Conservation (phyloP, 2,329 filamentous ascomycete genomes). For the Claviceps spartinae region DNA sequence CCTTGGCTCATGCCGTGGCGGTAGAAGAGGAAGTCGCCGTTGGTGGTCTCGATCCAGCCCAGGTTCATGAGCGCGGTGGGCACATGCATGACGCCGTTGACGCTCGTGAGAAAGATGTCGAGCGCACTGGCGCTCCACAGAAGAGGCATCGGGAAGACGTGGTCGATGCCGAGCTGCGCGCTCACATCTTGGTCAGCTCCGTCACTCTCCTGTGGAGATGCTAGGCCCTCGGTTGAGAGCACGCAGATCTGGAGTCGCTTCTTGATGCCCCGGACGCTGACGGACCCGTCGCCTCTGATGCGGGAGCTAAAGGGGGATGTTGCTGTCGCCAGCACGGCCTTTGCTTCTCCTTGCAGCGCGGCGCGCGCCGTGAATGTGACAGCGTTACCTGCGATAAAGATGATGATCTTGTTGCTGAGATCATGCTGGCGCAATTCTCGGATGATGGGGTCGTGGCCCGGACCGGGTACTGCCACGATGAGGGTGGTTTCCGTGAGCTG, state of each 20-base stretch:
- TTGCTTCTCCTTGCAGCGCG: not conserved
- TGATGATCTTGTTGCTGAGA: not conserved
- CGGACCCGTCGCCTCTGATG: slow-evolving; percentile 3
- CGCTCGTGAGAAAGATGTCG: slow-evolving; percentile 5
- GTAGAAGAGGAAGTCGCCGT: slow-evolving; percentile 9
- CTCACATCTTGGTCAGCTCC: too few relatives aligned
- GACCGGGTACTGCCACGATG: not conserved
- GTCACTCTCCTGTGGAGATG: too few relatives aligned
- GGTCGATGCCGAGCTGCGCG: not conserved
- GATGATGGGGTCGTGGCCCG: not conserved
- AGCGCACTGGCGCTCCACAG: slow-evolving; percentile 5
- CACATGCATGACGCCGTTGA: slow-evolving; percentile 8
- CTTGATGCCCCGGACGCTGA: slow-evolving; percentile 7
- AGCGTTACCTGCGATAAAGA: not conserved
- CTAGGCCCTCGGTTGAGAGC: not conserved
- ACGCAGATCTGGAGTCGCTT: not conserved
- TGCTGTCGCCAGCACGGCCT: slow-evolving; percentile 3
- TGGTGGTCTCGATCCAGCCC: slow-evolving; percentile 8
- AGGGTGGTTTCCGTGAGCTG: not conserved
- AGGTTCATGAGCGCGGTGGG: slow-evolving; percentile 8
- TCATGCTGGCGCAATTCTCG: not conserved
- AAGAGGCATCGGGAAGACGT: slow-evolving; percentile 4
- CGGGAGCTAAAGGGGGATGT: slow-evolving; percentile 8
- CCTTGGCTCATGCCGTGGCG: slow-evolving; percentile 8
- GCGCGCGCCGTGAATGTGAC: not conserved